Conservation (phyloP, 2,329 filamentous ascomycete genomes). For the Fonsecaea multimorphosa region DNA sequence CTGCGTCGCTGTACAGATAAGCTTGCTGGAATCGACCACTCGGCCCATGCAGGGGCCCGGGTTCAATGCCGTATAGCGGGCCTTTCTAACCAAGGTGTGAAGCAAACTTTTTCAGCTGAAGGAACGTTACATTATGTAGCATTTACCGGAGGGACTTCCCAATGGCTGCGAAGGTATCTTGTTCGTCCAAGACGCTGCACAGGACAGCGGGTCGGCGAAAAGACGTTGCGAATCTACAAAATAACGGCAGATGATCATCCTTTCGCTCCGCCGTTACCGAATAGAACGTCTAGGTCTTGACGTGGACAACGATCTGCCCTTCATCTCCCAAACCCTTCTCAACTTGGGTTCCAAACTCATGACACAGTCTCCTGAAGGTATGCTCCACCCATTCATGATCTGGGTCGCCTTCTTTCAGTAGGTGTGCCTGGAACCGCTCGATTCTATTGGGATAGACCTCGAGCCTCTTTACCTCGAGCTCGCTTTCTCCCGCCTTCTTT, state of each 20-base stretch:
- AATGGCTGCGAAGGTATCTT: too few species aligned
- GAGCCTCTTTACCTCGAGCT: conserved; percentile 40
- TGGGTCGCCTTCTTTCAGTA: conserved; percentile 41
- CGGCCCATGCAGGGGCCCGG: not conserved
- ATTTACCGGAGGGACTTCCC: too few species aligned
- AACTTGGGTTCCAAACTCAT: conserved; percentile 42
- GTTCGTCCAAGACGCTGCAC: not conserved
- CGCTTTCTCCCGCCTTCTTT: conserved; percentile 4
- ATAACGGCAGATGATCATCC: not conserved
- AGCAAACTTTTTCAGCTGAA: too few species aligned
- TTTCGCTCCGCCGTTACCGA: not conserved
- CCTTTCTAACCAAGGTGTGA: too few species aligned
- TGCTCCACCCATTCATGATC: conserved; percentile 45
- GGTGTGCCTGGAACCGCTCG: conserved; percentile 44
- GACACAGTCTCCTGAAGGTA: conserved; percentile 42
- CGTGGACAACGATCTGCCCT: conserved; percentile 42
- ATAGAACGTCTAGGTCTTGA: not conserved
- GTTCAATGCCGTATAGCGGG: not conserved
- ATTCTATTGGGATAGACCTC: conserved; percentile 49
- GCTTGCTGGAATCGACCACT: too few species aligned
- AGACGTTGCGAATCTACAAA: not conserved
- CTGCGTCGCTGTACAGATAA: too few species aligned
- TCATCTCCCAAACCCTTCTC: conserved; percentile 40
- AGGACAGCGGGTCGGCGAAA: not conserved
- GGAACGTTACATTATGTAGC: too few species aligned